phyloP scores from a whole-genome alignment of 352 stramenopile genomes.

The Hyaloperonospora arabidopsidis region DNA sequence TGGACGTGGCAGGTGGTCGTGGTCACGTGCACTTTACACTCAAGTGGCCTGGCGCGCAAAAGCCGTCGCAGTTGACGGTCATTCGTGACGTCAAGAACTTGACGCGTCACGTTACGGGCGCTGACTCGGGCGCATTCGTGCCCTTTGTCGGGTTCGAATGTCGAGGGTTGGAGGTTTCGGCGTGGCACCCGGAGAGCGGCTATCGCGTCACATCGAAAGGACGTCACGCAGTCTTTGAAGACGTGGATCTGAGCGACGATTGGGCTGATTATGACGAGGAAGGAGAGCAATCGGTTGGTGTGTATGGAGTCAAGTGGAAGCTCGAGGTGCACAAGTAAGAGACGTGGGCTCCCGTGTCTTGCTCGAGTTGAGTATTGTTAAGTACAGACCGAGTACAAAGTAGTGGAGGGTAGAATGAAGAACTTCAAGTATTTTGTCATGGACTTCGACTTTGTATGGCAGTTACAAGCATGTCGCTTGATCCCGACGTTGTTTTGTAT shows the following conservation, averaged over 20 bases:
- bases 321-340: constrained; percentile 74
- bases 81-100: constrained; percentile 84
- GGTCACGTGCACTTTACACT: constrained; percentile 76
- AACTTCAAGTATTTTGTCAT: no score
- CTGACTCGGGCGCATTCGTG: constrained; percentile 69
- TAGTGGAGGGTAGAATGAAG: no score
- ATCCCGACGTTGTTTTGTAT: no score
- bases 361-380: no score
- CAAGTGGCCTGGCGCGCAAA: constrained; percentile 81
- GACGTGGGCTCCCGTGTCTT: not conserved
- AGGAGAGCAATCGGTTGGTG: constrained; percentile 59
- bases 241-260: constrained; percentile 76
- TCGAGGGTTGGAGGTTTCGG: constrained; percentile 69
- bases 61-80: constrained; percentile 73
- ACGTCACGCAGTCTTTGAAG: constrained; percentile 58
- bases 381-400: no score
- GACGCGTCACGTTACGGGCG: constrained; percentile 43
- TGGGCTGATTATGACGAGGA: constrained; percentile 85
- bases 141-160: constrained; percentile 84
- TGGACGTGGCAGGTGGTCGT: constrained; percentile 66
- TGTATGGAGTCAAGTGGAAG: constrained; percentile 78
- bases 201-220: constrained; percentile 63
- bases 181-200: constrained; percentile 73
- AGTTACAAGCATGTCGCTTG: no score
- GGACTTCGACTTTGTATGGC: no score